Percentiles rank a stretch among this genome's conserved stretches.
Conservation (phyloP, 306 rosid species). For the Fragaria vesca region DNA sequence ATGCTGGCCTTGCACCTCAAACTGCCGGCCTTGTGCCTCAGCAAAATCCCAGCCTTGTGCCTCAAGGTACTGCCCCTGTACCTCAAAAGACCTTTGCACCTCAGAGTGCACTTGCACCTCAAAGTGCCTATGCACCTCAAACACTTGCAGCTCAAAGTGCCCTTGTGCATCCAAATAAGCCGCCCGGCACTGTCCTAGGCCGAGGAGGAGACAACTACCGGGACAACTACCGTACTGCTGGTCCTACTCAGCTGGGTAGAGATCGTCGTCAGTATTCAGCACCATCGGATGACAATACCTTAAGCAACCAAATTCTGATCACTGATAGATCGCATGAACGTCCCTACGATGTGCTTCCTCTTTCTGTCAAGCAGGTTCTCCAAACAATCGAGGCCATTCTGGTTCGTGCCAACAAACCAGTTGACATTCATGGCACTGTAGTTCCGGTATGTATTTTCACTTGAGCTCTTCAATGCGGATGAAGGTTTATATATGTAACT, state of each 20-base stretch:
- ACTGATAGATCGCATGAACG: conserved; percentile 18
- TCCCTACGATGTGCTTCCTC: conserved; percentile 1
- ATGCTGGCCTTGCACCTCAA: neutral
- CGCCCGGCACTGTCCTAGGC: neutral
- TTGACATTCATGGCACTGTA: conserved; percentile 30
- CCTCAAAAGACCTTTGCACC: neutral
- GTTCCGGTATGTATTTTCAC: conserved; percentile 11
- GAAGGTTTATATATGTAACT: neutral
- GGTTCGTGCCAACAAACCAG: conserved; percentile 15
- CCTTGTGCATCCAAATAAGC: neutral
- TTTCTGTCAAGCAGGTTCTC: conserved; percentile 40
- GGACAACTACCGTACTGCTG: neutral
- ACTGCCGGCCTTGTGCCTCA: neutral
- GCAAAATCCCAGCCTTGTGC: neutral
- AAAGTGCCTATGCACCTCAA: too few relatives aligned
- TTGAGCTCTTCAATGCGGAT: neutral
- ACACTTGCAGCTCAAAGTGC: neutral
- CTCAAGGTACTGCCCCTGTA: neutral
- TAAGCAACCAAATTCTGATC: conserved; percentile 9
- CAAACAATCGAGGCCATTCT: conserved; percentile 49
- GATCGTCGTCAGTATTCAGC: neutral
- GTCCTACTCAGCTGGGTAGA: neutral
- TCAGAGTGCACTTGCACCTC: neutral
- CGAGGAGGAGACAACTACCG: neutral
- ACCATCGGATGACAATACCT: conserved; percentile 7